These are phyloP conservation scores for Rickenella mellea DNA, from an alignment of 768 basidiomycete species.

Conservation along the genomic window DNA sequence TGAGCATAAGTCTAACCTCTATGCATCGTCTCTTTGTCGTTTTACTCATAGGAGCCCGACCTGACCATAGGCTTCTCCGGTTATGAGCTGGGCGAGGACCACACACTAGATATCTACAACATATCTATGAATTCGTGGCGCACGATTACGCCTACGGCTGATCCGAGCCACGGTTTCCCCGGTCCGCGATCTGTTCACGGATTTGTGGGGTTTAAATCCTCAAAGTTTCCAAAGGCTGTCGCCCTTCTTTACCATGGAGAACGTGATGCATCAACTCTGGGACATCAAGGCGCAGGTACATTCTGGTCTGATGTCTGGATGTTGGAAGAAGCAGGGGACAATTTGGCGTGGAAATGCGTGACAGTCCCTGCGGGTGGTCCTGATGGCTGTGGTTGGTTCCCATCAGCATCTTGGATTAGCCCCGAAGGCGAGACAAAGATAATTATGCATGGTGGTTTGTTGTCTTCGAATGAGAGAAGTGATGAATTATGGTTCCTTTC, in stretches of 20 bases:
- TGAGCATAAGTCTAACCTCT: not conserved
- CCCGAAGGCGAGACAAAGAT: conserved; percentile 15
- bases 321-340: conserved; percentile 11
- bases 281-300: conserved; percentile 29
- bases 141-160: conserved; percentile 14
- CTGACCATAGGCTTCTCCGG: conserved; percentile 26
- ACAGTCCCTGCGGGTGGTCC: conserved; percentile 12
- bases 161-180: conserved; percentile 19
- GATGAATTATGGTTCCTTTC: conserved; percentile 33
- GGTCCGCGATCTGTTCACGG: conserved; percentile 26
- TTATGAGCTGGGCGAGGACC: conserved; percentile 21
- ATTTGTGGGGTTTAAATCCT: conserved; percentile 18
- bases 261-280: conserved; percentile 21
- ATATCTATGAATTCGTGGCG: conserved; percentile 15
- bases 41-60: too few relatives aligned
- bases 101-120: conserved; percentile 26
- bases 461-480: conserved; percentile 30
- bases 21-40: too few relatives aligned
- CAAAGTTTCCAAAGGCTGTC: conserved; percentile 9
- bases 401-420: conserved; percentile 17
- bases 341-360: conserved; percentile 17
- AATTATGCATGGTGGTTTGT: conserved; percentile 30
- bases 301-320: conserved; percentile 33
- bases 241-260: conserved; percentile 30
- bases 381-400: conserved; percentile 35